Percentiles rank a stretch among this genome's conserved stretches.
Evolutionary conservation across 2,329 filamentous ascomycete genomes (phyloP).

Genomic region (Nakataea oryzae): DNA sequence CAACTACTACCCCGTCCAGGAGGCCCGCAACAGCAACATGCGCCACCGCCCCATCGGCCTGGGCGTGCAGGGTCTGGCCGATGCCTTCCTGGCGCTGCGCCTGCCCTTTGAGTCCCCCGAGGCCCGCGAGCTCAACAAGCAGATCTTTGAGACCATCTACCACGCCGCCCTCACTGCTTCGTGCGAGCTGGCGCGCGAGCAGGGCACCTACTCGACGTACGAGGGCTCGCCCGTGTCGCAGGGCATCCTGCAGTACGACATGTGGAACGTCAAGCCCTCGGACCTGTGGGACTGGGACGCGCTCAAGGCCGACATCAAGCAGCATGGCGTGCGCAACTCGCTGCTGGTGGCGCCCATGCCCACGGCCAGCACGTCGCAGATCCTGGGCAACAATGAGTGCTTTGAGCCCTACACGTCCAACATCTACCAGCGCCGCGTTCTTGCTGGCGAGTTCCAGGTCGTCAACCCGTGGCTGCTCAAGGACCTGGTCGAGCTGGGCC

Average conservation of each 20-base stretch:
- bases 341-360: slow-evolving; percentile 95
- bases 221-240: slow-evolving; percentile 89
- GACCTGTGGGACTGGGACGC: slow-evolving; percentile 94
- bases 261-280: slow-evolving; percentile 92
- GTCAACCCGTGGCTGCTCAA: slow-evolving; percentile 98
- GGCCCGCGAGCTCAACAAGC: slow-evolving; percentile 86
- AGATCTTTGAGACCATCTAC: slow-evolving; percentile 99
- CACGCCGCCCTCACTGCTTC: slow-evolving; percentile 89
- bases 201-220: slow-evolving; percentile 83
- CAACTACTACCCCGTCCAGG: slow-evolving; percentile 95
- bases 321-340: slow-evolving; percentile 92
- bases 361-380: slow-evolving; percentile 93
- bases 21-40: slow-evolving; percentile 94
- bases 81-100: slow-evolving; percentile 93
- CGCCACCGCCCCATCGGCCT: slow-evolving; percentile 92
- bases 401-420: slow-evolving; percentile 99
- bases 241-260: slow-evolving; percentile 94
- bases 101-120: slow-evolving; percentile 95
- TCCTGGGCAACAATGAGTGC: slow-evolving; percentile 98
- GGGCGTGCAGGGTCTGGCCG: slow-evolving; percentile 93
- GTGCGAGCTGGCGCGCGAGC: slow-evolving; percentile 69
- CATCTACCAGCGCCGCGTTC: slow-evolving; percentile 96
- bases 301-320: slow-evolving; percentile 82
- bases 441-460: slow-evolving; percentile 98
- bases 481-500: slow-evolving; percentile 92